Percentiles rank a stretch among this genome's conserved stretches.
These are phyloP conservation scores for Xylariaceae sp. DNA, from an alignment of 2,329 filamentous ascomycete species.

Conservation along the genomic window DNA sequence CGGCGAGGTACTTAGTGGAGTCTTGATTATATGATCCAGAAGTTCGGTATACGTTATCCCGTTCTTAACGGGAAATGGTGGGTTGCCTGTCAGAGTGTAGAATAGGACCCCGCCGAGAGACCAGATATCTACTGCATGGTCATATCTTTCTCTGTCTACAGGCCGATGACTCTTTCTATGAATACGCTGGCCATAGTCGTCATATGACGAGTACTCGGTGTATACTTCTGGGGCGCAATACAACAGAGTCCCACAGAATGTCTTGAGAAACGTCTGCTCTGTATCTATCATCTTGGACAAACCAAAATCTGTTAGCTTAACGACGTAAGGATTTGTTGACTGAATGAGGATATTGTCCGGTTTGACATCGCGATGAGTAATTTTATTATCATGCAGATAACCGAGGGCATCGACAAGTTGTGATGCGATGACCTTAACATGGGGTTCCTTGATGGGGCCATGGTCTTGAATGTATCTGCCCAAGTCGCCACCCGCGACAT, in stretches of 20 bases:
- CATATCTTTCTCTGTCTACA: slow-evolving; percentile 70
- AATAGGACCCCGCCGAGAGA: slow-evolving; percentile 93
- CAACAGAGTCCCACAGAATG: slow-evolving; percentile 92
- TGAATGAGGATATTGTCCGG: slow-evolving; percentile 95
- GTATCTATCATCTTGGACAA: slow-evolving; percentile 93
- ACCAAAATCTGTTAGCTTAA: slow-evolving; percentile 96
- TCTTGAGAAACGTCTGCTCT: slow-evolving; percentile 89
- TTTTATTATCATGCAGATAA: slow-evolving; percentile 85
- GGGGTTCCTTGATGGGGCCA: slow-evolving; percentile 68
- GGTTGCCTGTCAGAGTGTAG: slow-evolving; percentile 77
- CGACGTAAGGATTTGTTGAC: slow-evolving; percentile 71
- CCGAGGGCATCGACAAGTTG: slow-evolving; percentile 83
- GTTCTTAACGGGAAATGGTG: slow-evolving; percentile 80
- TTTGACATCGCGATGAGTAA: slow-evolving; percentile 98
- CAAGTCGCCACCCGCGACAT: slow-evolving; percentile 80
- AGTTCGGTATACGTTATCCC: slow-evolving; percentile 81
- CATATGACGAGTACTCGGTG: slow-evolving; percentile 71
- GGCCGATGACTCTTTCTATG: slow-evolving; percentile 66
- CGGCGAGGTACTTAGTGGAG: slow-evolving; percentile 68
- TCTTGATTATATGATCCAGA: slow-evolving; percentile 85
- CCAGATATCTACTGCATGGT: slow-evolving; percentile 94
- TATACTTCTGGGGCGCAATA: slow-evolving; percentile 99
- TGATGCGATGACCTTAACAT: slow-evolving; percentile 72
- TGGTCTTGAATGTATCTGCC: slow-evolving; percentile 71
- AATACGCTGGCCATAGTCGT: slow-evolving; percentile 70